phyloP scores from a whole-genome alignment of 768 basidiomycete genomes.

The Tylopilus sp. region DNA sequence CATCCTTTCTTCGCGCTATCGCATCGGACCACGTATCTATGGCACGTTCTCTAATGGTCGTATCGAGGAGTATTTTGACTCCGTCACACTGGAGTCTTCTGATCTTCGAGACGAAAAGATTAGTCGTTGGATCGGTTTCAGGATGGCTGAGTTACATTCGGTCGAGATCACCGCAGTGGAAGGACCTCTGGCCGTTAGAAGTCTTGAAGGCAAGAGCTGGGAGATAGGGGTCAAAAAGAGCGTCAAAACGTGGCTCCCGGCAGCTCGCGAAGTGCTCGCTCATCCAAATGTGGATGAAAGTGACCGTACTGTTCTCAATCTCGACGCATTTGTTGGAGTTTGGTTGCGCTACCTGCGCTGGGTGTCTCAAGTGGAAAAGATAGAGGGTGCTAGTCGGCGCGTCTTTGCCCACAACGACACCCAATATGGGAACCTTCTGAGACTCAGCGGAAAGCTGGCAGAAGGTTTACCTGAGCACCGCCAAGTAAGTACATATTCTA shows the following conservation, averaged over 20 bases:
- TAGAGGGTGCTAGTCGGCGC: conserved; percentile 55
- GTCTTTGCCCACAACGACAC: conserved; percentile 93
- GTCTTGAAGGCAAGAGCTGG: conserved; percentile 46
- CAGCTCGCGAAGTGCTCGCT: conserved; percentile 71
- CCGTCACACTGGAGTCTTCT: conserved; percentile 68
- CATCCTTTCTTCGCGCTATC: conserved; percentile 81
- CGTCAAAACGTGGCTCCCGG: conserved; percentile 64
- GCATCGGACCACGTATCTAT: conserved; percentile 86
- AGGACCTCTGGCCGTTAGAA: conserved; percentile 36
- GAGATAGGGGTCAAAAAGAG: conserved; percentile 63
- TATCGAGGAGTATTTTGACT: conserved; percentile 93
- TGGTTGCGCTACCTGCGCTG: conserved; percentile 72
- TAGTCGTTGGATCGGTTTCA: conserved; percentile 84
- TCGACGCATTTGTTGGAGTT: conserved; percentile 57
- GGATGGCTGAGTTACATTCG: conserved; percentile 95
- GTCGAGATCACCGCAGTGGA: conserved; percentile 78
- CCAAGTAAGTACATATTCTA: conserved; percentile 48
- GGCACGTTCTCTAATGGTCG: conserved; percentile 97
- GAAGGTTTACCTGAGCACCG: conserved; percentile 68
- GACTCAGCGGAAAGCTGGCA: conserved; percentile 51
- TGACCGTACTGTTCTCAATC: conserved; percentile 54
- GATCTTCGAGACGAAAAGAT: conserved; percentile 76
- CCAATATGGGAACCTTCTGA: conserved; percentile 91
- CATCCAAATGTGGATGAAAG: conserved; percentile 48
- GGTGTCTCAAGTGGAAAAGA: conserved; percentile 59